These are phyloP conservation scores for Crucibulum laeve DNA, from an alignment of 768 basidiomycete species.

Conservation along the genomic window DNA sequence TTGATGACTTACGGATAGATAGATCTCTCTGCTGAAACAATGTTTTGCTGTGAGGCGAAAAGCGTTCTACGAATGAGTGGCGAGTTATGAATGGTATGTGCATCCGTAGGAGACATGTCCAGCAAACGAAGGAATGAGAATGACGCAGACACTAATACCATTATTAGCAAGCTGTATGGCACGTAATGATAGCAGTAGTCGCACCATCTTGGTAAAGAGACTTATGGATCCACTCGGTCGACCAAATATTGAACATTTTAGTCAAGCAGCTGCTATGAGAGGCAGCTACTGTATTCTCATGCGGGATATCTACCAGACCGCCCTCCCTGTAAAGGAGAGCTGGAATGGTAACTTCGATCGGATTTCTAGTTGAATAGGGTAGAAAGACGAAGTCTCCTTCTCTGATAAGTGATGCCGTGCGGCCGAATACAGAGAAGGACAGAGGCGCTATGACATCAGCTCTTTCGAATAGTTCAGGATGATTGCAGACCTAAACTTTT, in stretches of 20 bases:
- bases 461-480: conserved; percentile 96
- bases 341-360: conserved; percentile 78
- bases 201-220: conserved; percentile 67
- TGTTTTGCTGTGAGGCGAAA: conserved; percentile 41
- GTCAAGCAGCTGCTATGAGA: conserved; percentile 52
- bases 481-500: conserved; percentile 80
- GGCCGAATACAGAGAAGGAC: conserved; percentile 81
- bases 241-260: conserved; percentile 89
- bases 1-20: conserved; percentile 36
- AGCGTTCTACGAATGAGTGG: conserved; percentile 59
- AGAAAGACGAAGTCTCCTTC: conserved; percentile 83
- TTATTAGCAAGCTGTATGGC: neutral
- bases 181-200: conserved; percentile 16
- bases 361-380: conserved; percentile 85
- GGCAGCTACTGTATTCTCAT: conserved; percentile 40
- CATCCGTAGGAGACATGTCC: conserved; percentile 58
- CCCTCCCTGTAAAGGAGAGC: conserved; percentile 74
- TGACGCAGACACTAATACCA: conserved; percentile 38
- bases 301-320: conserved; percentile 64
- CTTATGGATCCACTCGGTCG: conserved; percentile 69
- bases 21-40: conserved; percentile 29
- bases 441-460: conserved; percentile 94
- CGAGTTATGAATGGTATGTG: conserved; percentile 53
- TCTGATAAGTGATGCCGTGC: conserved; percentile 75
- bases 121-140: conserved; percentile 82